These are phyloP conservation scores for Inga oerstediana DNA, from an alignment of 306 rosid genomes.

Conservation along the genomic window DNA sequence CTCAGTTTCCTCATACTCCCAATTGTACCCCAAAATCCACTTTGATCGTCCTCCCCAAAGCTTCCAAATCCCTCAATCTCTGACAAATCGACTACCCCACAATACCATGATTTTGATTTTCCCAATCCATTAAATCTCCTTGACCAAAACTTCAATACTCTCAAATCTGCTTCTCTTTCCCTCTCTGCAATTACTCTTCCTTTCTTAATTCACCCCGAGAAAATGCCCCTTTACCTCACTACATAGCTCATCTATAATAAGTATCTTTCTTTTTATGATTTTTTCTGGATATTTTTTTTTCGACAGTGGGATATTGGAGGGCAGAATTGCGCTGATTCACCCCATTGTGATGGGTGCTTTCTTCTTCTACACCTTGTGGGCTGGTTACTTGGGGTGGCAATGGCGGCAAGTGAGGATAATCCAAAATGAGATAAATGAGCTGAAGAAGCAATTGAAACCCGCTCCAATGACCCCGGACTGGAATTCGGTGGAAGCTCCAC, in stretches of 20 bases:
- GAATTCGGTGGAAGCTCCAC: slow-evolving; percentile 50
- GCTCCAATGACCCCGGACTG: slow-evolving; percentile 67
- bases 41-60: slow-evolving; percentile 28
- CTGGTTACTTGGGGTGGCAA: slow-evolving; percentile 94
- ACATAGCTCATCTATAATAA: background rate
- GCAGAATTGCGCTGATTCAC: slow-evolving; percentile 82
- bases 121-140: slow-evolving; percentile 25
- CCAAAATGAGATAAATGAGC: slow-evolving; percentile 73
- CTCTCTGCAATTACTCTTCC: slow-evolving; percentile 69
- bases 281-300: background rate
- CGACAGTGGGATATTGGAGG: slow-evolving; percentile 81
- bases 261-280: background rate
- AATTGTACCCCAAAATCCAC: slow-evolving; percentile 35
- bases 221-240: background rate
- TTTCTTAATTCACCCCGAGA: slow-evolving; percentile 55
- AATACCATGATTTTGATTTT: background rate
- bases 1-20: slow-evolving; percentile 69
- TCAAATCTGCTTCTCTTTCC: slow-evolving; percentile 62
- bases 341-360: slow-evolving; percentile 73
- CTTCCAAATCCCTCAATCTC: slow-evolving; percentile 35
- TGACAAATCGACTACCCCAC: slow-evolving; percentile 33
- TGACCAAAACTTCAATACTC: slow-evolving; percentile 26
- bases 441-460: slow-evolving; percentile 73
- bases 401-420: slow-evolving; percentile 73
- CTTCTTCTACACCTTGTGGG: slow-evolving; percentile 79